Evolutionary conservation across 805 yeast genomes (phyloP).

Genomic region (Kodamaea nitidulidarum): DNA sequence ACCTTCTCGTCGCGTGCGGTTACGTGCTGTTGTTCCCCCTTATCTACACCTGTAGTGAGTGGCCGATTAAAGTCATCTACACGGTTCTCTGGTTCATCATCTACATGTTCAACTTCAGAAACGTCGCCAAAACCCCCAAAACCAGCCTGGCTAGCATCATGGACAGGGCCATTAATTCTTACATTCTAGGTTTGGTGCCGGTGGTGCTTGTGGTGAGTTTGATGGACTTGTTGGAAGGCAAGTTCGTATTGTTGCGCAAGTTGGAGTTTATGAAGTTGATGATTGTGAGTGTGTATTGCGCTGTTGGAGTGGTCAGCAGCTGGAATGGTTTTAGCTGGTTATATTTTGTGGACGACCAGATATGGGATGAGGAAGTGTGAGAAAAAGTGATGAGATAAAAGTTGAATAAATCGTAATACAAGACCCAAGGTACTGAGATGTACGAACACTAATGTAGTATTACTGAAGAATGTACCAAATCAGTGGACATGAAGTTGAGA

Average conservation of each 20-base stretch:
- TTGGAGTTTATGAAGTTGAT: constrained; percentile 76
- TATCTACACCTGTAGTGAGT: constrained; percentile 73
- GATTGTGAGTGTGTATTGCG: constrained; percentile 81
- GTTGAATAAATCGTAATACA: too few relatives aligned
- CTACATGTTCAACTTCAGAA: constrained; percentile 66
- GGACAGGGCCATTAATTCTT: constrained; percentile 66
- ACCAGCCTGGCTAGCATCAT: constrained; percentile 36
- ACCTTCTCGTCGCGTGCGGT: constrained; percentile 72
- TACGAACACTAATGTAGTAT: too few relatives aligned
- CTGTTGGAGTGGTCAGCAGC: constrained; percentile 75
- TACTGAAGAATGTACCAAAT: too few relatives aligned
- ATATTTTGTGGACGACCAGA: constrained; percentile 74
- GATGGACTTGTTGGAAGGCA: constrained; percentile 54
- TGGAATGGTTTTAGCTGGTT: constrained; percentile 91
- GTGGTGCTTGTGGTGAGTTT: constrained; percentile 44
- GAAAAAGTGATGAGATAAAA: neutral
- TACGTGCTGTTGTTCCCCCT: constrained; percentile 87
- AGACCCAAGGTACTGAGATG: too few relatives aligned
- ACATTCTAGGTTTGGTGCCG: constrained; percentile 63
- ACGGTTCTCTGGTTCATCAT: constrained; percentile 84
- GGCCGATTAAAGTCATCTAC: constrained; percentile 69
- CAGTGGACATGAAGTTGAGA: neutral
- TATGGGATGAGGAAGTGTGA: constrained; percentile 43
- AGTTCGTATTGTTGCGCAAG: constrained; percentile 49
- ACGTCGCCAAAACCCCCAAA: constrained; percentile 59